These are phyloP conservation scores for Acacia confusa DNA, from an alignment of 306 rosid species.

Conservation along the genomic window DNA sequence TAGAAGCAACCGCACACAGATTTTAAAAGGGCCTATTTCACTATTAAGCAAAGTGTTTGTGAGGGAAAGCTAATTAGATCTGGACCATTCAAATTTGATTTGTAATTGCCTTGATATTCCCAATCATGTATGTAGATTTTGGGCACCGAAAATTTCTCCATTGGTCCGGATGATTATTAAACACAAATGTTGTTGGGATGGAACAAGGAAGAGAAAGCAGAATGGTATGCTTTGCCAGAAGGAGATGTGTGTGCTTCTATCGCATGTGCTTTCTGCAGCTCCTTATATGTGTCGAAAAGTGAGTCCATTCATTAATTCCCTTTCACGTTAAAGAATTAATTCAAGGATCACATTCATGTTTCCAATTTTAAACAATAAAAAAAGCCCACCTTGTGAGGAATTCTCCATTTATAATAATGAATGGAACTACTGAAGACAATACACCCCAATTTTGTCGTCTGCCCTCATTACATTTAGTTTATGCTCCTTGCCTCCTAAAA, in stretches of 20 bases:
- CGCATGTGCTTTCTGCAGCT: constrained; percentile 28
- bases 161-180: neutral
- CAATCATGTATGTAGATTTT: constrained; percentile 27
- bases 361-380: too few relatives aligned
- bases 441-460: neutral
- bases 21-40: too few relatives aligned
- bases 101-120: neutral
- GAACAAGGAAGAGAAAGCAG: neutral
- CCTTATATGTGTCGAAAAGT: neutral
- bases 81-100: too few relatives aligned
- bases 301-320: neutral
- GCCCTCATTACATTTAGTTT: neutral
- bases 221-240: constrained; percentile 19
- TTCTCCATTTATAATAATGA: neutral
- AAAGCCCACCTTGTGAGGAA: too few relatives aligned
- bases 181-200: neutral
- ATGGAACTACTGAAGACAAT: neutral
- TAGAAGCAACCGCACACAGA: too few relatives aligned
- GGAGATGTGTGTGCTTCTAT: neutral
- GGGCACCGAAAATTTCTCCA: constrained; percentile 26
- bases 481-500: neutral
- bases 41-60: too few relatives aligned
- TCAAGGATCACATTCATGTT: too few relatives aligned
- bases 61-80: too few relatives aligned
- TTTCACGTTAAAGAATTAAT: too few relatives aligned